phyloP scores from a whole-genome alignment of 352 stramenopile species.

The Blastocystis sp. region DNA sequence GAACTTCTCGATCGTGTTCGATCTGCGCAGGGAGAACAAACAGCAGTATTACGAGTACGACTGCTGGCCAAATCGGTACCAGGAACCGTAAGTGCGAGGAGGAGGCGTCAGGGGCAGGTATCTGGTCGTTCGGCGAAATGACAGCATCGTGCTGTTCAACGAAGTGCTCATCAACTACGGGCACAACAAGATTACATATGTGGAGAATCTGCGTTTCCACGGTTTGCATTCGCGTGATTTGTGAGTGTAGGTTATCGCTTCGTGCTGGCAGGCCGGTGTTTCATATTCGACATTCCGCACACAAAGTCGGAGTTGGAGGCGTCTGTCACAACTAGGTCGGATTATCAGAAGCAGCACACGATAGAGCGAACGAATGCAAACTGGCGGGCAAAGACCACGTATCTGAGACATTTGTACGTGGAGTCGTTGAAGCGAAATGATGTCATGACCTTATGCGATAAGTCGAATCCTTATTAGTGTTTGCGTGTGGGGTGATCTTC shows the following conservation, averaged over 20 bases:
- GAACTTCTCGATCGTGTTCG: background rate
- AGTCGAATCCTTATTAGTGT: constrained; percentile 6
- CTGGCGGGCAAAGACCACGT: background rate
- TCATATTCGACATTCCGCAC: constrained; percentile 38
- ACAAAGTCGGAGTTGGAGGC: constrained; percentile 9
- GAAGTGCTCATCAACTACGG: constrained; percentile 47
- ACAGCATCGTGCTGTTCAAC: background rate
- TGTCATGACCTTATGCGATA: constrained; percentile 5
- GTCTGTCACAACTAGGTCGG: constrained; percentile 3
- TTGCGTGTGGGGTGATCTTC: background rate
- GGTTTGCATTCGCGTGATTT: background rate
- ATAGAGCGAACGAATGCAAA: background rate
- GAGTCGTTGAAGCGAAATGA: background rate
- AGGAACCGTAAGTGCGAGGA: background rate
- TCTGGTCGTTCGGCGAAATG: constrained; percentile 13
- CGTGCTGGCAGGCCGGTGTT: constrained; percentile 16
- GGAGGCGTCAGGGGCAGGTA: background rate
- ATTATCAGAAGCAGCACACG: constrained; percentile 8
- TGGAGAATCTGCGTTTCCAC: constrained; percentile 32
- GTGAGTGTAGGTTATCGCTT: constrained; percentile 23
- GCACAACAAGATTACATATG: constrained; percentile 54
- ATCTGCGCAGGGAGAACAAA: background rate
- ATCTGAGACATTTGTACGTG: background rate
- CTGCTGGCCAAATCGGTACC: constrained; percentile 51
- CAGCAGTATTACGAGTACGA: background rate